Evolutionary conservation across 2,329 filamentous ascomycete species (phyloP), one percentile per base, ranked within the genome.

Genomic region (Pyrenochaeta sp.): DNA sequence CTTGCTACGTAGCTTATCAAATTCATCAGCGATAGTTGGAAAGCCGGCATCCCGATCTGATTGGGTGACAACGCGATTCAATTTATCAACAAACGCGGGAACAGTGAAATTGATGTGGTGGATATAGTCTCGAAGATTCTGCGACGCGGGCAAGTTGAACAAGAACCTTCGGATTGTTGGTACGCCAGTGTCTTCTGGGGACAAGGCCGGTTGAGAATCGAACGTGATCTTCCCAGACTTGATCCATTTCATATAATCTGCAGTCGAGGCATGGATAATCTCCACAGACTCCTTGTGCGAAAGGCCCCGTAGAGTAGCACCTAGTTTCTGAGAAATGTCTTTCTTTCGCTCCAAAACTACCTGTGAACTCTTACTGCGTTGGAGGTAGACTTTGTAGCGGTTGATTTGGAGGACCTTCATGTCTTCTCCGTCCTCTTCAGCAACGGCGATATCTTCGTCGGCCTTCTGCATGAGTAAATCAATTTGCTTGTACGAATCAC

Each of bases 181-280:
- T 4, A 68, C 49, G 1, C 62, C 62, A 11, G 62, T 68, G 18
- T 47, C 30, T 4, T 54, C 51, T 0, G 61, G 51, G 0, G 47
- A 41, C 2, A 67, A 21, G 1, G 57, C 42, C 2, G 64, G 60
- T 27, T 60, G 59, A 10, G 53, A 37, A 0, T 23, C 40, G 40
- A 56, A 66, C 2, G 20, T 12, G 9, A 63, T 54, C n/a, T 62
- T 62, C 1, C 33, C 23, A 3, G 20, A 32, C 36, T 53, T 56
- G 11, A 66, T 63, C 60, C 56, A 67, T 0, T 49, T 35, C 61
- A 65, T 62, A 15, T 68, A 67, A 0, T 66, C 58, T 0, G 58
- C 35, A 1, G 65, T 49, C 2, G 65, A 67, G 0, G 55, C 41
- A 27, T 68, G 61, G 14, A 60, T 53, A 0, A 55, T 43, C 5